Evolutionary conservation across 1,139 yeast species (phyloP).

Genomic region (Pichia sp.): DNA sequence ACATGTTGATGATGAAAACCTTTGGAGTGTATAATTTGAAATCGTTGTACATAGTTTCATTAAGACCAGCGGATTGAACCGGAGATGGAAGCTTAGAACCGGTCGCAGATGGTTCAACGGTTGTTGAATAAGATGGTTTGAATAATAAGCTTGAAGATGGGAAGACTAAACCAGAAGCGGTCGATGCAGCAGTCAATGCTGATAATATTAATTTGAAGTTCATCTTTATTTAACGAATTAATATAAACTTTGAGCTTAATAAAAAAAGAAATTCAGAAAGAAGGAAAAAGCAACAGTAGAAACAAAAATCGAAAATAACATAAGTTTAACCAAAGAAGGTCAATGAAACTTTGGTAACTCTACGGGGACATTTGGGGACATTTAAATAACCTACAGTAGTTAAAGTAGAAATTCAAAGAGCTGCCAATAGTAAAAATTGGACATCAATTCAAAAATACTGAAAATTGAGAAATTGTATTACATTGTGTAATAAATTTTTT

Average conservation of each 20-base stretch:
- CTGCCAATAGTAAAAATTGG: too few species aligned
- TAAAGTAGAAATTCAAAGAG: too few species aligned
- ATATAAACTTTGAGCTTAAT: background rate
- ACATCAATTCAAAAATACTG: too few species aligned
- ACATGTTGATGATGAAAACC: conserved; percentile 53
- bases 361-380: too few species aligned
- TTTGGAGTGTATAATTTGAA: conserved; percentile 40
- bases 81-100: conserved; percentile 17
- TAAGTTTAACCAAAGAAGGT: too few species aligned
- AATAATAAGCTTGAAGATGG: conserved; percentile 9
- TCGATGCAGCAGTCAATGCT: conserved; percentile 1
- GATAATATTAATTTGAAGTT: conserved; percentile 8
- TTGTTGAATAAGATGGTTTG: conserved; percentile 12
- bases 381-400: too few species aligned
- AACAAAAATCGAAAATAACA: too few species aligned
- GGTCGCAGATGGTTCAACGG: conserved; percentile 12
- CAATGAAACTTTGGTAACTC: too few species aligned
- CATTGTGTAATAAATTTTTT: too few species aligned
- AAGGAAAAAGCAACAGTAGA: background rate
- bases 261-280: background rate
- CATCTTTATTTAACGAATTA: conserved; percentile 1
- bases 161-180: conserved; percentile 1
- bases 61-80: conserved; percentile 22
- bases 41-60: conserved; percentile 21
- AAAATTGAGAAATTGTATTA: too few species aligned